A percentile compares a stretch with the other conserved stretches of the same genome.
These are phyloP conservation scores for Aureobasidium pullulans DNA, from an alignment of 2,329 filamentous ascomycete species.

Conservation along the genomic window DNA sequence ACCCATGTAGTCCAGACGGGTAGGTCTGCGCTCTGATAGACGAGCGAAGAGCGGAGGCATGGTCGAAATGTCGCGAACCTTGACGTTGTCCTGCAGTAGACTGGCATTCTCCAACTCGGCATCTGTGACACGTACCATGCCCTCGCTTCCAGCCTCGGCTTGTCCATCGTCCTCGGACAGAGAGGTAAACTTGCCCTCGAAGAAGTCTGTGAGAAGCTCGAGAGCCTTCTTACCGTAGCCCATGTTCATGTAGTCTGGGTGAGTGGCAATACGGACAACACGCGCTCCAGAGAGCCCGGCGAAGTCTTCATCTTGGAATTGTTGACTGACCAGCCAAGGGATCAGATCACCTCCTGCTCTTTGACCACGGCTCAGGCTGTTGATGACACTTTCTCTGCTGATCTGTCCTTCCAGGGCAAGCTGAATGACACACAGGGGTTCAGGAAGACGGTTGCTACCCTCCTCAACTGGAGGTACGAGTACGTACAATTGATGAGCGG, in stretches of 20 bases:
- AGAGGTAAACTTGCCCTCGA: slow-evolving; percentile 83
- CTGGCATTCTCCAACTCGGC: slow-evolving; percentile 68
- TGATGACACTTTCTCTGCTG: slow-evolving; percentile 84
- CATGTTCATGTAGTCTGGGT: slow-evolving; percentile 86
- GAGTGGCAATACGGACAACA: slow-evolving; percentile 89
- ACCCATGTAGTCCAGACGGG: slow-evolving; percentile 81
- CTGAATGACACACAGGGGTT: slow-evolving; percentile 91
- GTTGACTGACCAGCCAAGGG: slow-evolving; percentile 93
- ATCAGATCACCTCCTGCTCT: slow-evolving; percentile 89
- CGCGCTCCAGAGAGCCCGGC: slow-evolving; percentile 86
- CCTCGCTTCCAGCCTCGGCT: slow-evolving; percentile 38
- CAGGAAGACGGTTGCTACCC: slow-evolving; percentile 69
- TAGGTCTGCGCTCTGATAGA: slow-evolving; percentile 72
- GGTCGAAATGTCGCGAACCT: slow-evolving; percentile 77
- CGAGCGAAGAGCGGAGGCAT: slow-evolving; percentile 94
- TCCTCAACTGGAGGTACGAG: slow-evolving; percentile 80
- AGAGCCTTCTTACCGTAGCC: slow-evolving; percentile 89
- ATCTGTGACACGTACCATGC: slow-evolving; percentile 72
- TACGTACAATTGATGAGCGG: slow-evolving; percentile 92
- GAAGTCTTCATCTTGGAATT: slow-evolving; percentile 97
- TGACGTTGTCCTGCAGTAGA: slow-evolving; percentile 79
- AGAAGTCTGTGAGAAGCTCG: slow-evolving; percentile 82
- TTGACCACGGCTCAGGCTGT: slow-evolving; percentile 80
- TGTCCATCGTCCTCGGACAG: slow-evolving; percentile 62
- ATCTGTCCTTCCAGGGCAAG: slow-evolving; percentile 92